Base-by-base conservation (phyloP, 1,284 basidiomycete species). In the Tranzscheliella williamsii region DNA sequence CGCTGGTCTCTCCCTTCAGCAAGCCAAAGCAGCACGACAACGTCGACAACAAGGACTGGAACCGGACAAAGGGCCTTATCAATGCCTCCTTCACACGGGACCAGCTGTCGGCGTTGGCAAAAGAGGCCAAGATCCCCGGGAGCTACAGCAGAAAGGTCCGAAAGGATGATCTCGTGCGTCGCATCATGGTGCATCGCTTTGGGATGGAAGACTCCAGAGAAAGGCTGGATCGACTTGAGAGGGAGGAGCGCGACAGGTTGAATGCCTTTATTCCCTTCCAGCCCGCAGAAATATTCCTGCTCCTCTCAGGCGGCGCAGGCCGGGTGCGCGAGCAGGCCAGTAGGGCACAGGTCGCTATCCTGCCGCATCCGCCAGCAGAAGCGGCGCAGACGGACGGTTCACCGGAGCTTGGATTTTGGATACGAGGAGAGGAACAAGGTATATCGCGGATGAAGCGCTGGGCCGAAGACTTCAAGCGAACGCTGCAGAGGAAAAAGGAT, bases 161-260 rank as follows among this genome's bases (percentile, higher is more conserved):
- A 5, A 65, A 65, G 30, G 48, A 55, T 5, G 55, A 54, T 1
- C 26, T 65, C 7, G 44, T 52, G 5, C 46, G 61, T 15, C 45
- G 55, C 2, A 58, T 65, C 47, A 58, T 65, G 55, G 18, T 58
- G 1, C 55, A 58, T 29, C 42, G 61, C 1, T 65, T 65, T 24
- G 38, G 51, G n/a, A 54, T 65, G 55, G 51, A 44, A 16, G 61
- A 65, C 29, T 38, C 44, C 7, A 24, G 31, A 3, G 55, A 65
- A 20, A 20, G 46, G 16, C 39, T 45, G 13, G 55, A 65, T 8
- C n/a, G 44, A 26, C 38, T 50, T 24, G 44, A 44, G 29, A 21
- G 38, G 1, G 61, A 54, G 36, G 61, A 58, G n/a, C 23, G 45
- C 9, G 37, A 50, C 15, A 56, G 46, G 35, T 39, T 40, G 17